Evolutionary conservation across 495 filamentous ascomycete genomes (phyloP), one percentile per base, ranked within the genome.

Genomic region (Neurospora sp.): DNA sequence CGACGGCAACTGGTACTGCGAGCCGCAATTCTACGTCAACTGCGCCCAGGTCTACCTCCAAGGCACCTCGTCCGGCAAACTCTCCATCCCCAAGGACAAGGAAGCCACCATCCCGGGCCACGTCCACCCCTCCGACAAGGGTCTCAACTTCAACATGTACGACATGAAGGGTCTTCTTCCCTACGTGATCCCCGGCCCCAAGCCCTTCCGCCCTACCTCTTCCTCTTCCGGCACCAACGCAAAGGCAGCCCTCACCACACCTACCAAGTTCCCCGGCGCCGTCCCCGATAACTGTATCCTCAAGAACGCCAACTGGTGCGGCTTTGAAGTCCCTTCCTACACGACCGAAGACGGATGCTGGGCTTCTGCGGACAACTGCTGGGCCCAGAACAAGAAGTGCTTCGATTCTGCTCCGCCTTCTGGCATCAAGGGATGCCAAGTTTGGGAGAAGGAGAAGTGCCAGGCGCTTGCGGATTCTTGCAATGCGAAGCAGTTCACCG

Each of bases 271-370:
- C n/a, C 71, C 83, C 13, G 86, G 86, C 42, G 77, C 81, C 15
- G 82, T 88, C 54, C 90, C 89, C 0, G 69, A 76, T 0, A 78
- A 81, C 66, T 92, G 88, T 78, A 82, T 91, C 39, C 78, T 91
- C 70, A 86, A 87, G 73, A 92, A 91, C 76, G 90, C 83, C 43
- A 92, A 93, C 80, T 94, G 91, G 92, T 92, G 90, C 78, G 90
- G 85, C 39, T 76, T 84, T 28, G 86, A 91, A 75, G 81, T 92
- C 0, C 79, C 87, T 0, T 72, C 72, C 10, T 93, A 90, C 79
- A 81, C 78, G 6, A 81, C 82, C 43, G 82, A 88, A 74, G 72
- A 75, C 15, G 85, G 87, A n/a, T 94, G 92, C 84, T 92, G 87
- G 86, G 78, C 79, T 24, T 73, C 85, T 9, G 81, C 79, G 17